Evolutionary conservation across 208 protist genomes (phyloP), one percentile per base, ranked within the genome.

Genomic region (Crithidia sp.): DNA sequence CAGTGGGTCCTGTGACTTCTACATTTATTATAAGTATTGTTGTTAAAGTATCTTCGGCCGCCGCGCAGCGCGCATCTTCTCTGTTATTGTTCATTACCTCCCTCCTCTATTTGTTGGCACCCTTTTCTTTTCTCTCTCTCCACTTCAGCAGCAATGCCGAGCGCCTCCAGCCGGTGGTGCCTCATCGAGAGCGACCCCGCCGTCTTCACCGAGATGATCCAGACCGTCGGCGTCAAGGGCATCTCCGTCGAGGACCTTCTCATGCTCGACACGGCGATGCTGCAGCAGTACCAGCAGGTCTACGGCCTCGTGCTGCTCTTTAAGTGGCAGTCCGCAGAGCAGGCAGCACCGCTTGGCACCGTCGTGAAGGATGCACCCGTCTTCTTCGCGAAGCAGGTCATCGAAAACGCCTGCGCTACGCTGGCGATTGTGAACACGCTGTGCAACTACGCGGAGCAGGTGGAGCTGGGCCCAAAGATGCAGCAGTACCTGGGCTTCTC

Each of bases 261-360:
- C 60, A 71, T 77, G 7, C 86, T 99, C 0, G 98, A 99, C 67
- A 68, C 83, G 5, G 82, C 82, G 3, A 73, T 77, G 41, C 73
- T 96, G 47, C 56, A 73, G 52, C 49, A 64, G 55, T 85, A 84
- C 71, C 49, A 70, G 16, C 87, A 84, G 47, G 87, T 99, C 16
- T 97, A 98, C 69, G 98, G 98, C 5, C 77, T 99, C 12, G 96
- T 99, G 57, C 96, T 99, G 67, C 89, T 99, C 39, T 99, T 99
- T 88, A 99, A 99, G 84, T 99, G 87, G 87, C 86, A 85, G 52
- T 44, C 76, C 2, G 39, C 61, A 36, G 65, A 81, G 53, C 63
- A 81, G 36, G 77, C 87, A 19, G 13, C 81, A 8, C 60, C 49
- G 17, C 28, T 63, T 3, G 81, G 77, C 40, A 79, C 77, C 8